Evolutionary conservation across 257 asterid genomes (phyloP).

Genomic region (Capsicum rhomboideum): DNA sequence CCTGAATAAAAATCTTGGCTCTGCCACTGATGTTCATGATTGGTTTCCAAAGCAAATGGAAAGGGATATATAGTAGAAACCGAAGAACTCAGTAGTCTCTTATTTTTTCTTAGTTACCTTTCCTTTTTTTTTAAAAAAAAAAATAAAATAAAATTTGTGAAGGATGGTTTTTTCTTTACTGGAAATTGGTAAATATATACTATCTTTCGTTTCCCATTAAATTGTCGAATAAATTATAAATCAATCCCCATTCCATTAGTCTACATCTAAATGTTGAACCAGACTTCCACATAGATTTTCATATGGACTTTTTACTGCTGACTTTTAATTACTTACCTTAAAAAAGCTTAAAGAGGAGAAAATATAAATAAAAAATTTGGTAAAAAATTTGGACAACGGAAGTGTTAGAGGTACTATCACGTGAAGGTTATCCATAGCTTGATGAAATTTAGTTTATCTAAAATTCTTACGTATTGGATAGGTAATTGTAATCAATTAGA

Average conservation of each 20-base stretch:
- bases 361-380: neutral
- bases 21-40: no score
- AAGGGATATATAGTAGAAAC: neutral
- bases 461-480: no score
- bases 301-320: neutral
- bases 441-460: no score
- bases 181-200: neutral
- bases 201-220: no score
- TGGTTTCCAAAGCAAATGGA: neutral
- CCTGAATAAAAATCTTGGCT: no score
- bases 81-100: neutral
- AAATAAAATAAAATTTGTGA: no score
- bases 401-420: no score
- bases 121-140: neutral
- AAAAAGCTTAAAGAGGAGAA: neutral
- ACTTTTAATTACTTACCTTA: neutral
- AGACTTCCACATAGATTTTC: neutral
- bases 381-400: neutral
- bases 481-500: no score
- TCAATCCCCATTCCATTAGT: neutral
- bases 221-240: neutral
- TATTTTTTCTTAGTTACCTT: neutral
- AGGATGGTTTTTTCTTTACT: neutral
- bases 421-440: no score
- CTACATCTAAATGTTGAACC: neutral